These are phyloP conservation scores for Cladophialophora carrionii DNA, from an alignment of 2,329 filamentous ascomycete species.

Conservation along the genomic window DNA sequence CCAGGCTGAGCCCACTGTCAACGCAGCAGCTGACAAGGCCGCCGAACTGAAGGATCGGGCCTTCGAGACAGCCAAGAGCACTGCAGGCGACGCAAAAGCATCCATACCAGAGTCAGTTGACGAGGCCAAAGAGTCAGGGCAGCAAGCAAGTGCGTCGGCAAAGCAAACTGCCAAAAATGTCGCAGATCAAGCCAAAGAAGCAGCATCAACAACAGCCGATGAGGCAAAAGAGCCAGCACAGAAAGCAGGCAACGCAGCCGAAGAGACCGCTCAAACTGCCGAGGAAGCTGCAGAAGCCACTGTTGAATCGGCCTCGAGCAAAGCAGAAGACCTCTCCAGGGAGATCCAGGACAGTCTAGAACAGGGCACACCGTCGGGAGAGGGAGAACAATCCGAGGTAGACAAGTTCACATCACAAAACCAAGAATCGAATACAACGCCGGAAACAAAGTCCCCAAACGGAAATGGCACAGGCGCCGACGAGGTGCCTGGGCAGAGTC, in stretches of 20 bases:
- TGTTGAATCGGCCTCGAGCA: slow-evolving; percentile 14
- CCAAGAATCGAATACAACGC: neutral
- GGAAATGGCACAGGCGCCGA: slow-evolving; percentile 35
- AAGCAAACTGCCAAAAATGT: neutral
- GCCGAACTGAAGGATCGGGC: slow-evolving; percentile 11
- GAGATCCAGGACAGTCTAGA: neutral
- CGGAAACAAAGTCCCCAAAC: slow-evolving; percentile 31
- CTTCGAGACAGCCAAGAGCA: slow-evolving; percentile 5
- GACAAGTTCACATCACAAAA: slow-evolving; percentile 11
- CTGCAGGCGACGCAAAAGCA: neutral
- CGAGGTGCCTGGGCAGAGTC: slow-evolving; percentile 27
- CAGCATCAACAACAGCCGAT: neutral
- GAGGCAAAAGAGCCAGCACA: neutral
- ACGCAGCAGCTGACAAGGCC: slow-evolving; percentile 18
- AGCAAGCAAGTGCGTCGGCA: neutral
- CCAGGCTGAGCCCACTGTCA: slow-evolving; percentile 7
- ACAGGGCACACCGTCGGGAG: slow-evolving; percentile 9
- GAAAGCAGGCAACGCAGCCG: neutral
- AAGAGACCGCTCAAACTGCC: neutral
- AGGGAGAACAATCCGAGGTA: slow-evolving; percentile 10
- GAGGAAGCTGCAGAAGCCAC: slow-evolving; percentile 15
- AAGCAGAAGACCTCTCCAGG: neutral
- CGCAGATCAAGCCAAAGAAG: neutral
- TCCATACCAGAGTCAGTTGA: neutral
- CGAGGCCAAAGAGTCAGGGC: neutral